Evolutionary conservation across 179 eudicot species (phyloP).

Genomic region (Sideroxylon spinosum): DNA sequence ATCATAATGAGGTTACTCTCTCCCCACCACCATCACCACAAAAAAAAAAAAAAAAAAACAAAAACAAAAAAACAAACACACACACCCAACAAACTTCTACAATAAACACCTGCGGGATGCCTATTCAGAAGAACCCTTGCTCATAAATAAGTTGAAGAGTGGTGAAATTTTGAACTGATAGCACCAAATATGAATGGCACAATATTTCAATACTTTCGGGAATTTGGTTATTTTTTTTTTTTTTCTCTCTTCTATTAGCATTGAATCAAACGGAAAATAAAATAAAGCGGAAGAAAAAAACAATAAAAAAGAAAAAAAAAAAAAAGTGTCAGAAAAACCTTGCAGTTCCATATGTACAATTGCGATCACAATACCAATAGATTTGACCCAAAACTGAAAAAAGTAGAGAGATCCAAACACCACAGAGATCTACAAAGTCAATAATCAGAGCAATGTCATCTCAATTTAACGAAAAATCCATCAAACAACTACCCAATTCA

Average conservation of each 20-base stretch:
- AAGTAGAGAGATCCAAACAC: constrained; percentile 2
- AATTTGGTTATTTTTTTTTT: not conserved
- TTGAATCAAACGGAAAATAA: not conserved
- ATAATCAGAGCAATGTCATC: constrained; percentile 5
- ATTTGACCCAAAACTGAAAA: not conserved
- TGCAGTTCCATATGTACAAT: not conserved
- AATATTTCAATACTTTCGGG: not conserved
- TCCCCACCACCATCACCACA: no score
- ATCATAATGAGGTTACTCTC: no score
- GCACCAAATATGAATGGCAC: not conserved
- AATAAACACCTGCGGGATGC: not conserved
- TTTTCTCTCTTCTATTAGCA: not conserved
- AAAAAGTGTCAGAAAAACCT: not conserved
- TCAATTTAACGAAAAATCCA: not conserved
- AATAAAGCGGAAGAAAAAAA: not conserved
- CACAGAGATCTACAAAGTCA: constrained; percentile 1
- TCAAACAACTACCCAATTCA: not conserved
- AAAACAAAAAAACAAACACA: no score
- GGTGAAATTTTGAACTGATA: not conserved
- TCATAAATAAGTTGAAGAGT: no score
- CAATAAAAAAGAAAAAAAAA: not conserved
- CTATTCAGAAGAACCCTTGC: not conserved
- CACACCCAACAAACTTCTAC: not conserved
- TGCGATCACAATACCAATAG: not conserved
- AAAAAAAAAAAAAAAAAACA: no score